Percentiles rank a stretch among this genome's conserved stretches.
phyloP scores from a whole-genome alignment of 1,139 yeast species.

The Diutina mesorugosa region DNA sequence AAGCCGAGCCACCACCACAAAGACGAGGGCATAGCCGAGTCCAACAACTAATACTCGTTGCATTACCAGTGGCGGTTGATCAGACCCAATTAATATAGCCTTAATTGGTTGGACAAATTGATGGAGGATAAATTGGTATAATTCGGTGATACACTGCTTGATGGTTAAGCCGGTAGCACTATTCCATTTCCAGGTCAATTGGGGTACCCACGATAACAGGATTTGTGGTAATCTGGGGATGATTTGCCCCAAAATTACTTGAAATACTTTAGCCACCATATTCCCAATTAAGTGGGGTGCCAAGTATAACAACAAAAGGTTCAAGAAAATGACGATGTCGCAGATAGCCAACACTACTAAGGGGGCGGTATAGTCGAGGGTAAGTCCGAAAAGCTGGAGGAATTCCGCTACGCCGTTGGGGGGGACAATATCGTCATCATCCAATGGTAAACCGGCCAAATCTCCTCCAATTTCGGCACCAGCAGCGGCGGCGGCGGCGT shows the following conservation, averaged over 20 bases:
- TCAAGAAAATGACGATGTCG: conserved; percentile 28
- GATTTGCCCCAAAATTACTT: not conserved
- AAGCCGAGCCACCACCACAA: conserved; percentile 14
- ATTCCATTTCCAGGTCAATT: not conserved
- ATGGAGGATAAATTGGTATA: not conserved
- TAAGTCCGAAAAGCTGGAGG: conserved; percentile 24
- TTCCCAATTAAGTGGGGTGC: conserved; percentile 44
- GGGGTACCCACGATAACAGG: not conserved
- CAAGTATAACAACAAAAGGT: conserved; percentile 34
- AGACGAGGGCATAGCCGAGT: conserved; percentile 27
- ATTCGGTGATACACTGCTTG: not conserved
- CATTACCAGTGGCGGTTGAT: conserved; percentile 4
- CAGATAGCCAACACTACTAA: conserved; percentile 22
- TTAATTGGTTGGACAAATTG: not conserved
- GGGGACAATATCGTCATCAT: not conserved
- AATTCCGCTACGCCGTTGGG: conserved; percentile 9
- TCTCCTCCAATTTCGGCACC: not conserved
- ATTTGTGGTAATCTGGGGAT: not conserved
- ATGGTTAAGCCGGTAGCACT: not conserved
- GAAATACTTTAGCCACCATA: conserved; percentile 8
- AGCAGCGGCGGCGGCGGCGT: not conserved
- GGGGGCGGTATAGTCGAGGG: conserved; percentile 23
- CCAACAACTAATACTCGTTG: conserved; percentile 23
- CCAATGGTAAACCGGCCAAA: not conserved
- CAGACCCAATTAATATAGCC: not conserved